Evolutionary conservation across 116 monocot genomes (phyloP), one percentile per base, ranked within the genome.

Genomic region (Trichopus zeylanicus): DNA sequence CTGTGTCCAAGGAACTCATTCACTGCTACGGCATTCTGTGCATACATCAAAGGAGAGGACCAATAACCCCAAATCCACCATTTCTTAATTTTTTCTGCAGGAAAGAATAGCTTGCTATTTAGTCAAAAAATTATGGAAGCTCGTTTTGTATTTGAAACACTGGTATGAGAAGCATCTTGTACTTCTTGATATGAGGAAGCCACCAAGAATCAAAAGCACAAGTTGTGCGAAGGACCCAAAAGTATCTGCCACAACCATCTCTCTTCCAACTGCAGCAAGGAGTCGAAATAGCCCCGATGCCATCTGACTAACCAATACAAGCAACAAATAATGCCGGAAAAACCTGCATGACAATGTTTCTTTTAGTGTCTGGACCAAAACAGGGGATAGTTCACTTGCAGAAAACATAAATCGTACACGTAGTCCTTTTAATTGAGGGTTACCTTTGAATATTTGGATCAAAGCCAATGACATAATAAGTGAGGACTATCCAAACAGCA

Each of bases 1-100:
- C 61, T 68, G 12, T 72, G 48, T 0, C 75, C 78, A 58, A 83
- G 78, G 47, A 83, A 78, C 34, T 83, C 78, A 28, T 83, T 83
- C 4, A 51, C 55, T 26, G 75, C 19, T 7, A 78, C 29, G 21
- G 83, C 78, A 68, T 83, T 78, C 59, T 75, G 78, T 9, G 75
- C 71, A 47, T 83, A 83, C 78, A 75, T 83, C 51, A 78, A 15
- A 1, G 31, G 55, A 11, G 55, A 55, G 11, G 31, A 26, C 61
- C 23, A 31, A 13, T 54, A 56, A 39, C 29, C 31, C 63, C 63
- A 63, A 6, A 51, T 51, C 63, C 63, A 62, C 55, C 62, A 54
- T 24, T n/a, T 56, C 46, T 48, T 55, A 25, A 55, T 22, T 54
- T 13, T 19, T 5, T 55, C 31, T 55, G 53, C 30, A 6, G 15